These are phyloP conservation scores for Plasmodium knowlesi DNA, from an alignment of 169 alveolate genomes.

Conservation along the genomic window DNA sequence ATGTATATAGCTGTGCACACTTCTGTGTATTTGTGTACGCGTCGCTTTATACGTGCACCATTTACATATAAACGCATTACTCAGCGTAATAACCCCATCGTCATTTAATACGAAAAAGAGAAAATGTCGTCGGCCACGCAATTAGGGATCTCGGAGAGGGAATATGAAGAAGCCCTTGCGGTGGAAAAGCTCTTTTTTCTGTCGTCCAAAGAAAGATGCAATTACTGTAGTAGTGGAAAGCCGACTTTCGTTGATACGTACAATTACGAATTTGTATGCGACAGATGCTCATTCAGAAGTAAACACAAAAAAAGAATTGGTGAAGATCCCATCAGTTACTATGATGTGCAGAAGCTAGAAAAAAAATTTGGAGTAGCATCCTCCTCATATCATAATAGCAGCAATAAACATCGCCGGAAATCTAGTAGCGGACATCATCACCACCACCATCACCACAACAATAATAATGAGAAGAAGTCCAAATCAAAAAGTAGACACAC, in stretches of 20 bases:
- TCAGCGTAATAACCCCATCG: not conserved
- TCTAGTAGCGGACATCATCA: constrained; percentile 26
- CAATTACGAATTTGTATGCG: constrained; percentile 81
- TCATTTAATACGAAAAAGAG: not conserved
- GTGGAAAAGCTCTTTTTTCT: constrained; percentile 83
- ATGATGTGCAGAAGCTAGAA: constrained; percentile 81
- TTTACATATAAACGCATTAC: not conserved
- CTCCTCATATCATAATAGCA: constrained; percentile 16
- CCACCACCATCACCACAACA: not conserved
- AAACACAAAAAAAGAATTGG: constrained; percentile 81
- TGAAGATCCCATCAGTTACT: constrained; percentile 78
- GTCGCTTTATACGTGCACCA: not conserved
- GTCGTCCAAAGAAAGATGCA: constrained; percentile 80
- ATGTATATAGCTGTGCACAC: not conserved
- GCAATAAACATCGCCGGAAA: constrained; percentile 18
- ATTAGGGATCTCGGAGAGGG: constrained; percentile 83
- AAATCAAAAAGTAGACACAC: constrained; percentile 52
- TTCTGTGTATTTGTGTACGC: not conserved
- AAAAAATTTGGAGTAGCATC: constrained; percentile 72
- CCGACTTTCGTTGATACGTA: constrained; percentile 83
- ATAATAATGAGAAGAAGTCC: constrained; percentile 4
- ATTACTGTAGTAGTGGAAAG: constrained; percentile 78
- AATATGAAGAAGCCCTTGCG: constrained; percentile 84
- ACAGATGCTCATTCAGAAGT: constrained; percentile 80
- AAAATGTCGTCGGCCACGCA: constrained; percentile 77